Evolutionary conservation across 495 filamentous ascomycete genomes (phyloP).

Genomic region (Aspergillus taichungensis): DNA sequence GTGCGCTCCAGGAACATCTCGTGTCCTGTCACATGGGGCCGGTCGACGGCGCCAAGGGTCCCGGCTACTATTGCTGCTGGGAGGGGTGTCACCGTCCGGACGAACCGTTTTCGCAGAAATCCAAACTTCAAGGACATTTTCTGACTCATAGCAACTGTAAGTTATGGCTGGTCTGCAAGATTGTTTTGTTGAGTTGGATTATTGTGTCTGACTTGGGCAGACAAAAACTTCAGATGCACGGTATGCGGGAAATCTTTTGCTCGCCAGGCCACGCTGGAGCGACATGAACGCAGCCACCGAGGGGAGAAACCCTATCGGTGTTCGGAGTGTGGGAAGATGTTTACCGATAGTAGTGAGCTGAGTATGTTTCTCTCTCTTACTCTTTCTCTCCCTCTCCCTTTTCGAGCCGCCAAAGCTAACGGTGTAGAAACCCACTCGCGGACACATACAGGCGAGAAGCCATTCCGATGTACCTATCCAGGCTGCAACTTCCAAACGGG

Average conservation of each 20-base stretch:
- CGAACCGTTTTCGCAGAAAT: conserved; percentile 42
- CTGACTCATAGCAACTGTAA: conserved; percentile 41
- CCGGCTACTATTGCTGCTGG: conserved; percentile 43
- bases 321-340: conserved; percentile 35
- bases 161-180: not conserved
- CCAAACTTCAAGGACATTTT: conserved; percentile 42
- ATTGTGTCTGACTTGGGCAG: conserved; percentile 15
- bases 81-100: conserved; percentile 37
- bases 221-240: conserved; percentile 38
- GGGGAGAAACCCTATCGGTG: conserved; percentile 44
- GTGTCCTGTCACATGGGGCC: conserved; percentile 31
- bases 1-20: conserved; percentile 37
- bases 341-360: conserved; percentile 42
- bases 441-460: conserved; percentile 44
- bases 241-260: conserved; percentile 42
- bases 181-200: not conserved
- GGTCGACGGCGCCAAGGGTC: conserved; percentile 34
- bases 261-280: conserved; percentile 37
- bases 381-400: not conserved
- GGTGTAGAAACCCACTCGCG: conserved; percentile 41
- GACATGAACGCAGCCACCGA: conserved; percentile 46
- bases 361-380: conserved; percentile 21
- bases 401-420: conserved; percentile 3
- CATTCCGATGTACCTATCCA: conserved; percentile 41
- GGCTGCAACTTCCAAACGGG: conserved; percentile 40